These are phyloP conservation scores for Pterocarpus santalinus DNA, from an alignment of 306 rosid species.

Conservation along the genomic window DNA sequence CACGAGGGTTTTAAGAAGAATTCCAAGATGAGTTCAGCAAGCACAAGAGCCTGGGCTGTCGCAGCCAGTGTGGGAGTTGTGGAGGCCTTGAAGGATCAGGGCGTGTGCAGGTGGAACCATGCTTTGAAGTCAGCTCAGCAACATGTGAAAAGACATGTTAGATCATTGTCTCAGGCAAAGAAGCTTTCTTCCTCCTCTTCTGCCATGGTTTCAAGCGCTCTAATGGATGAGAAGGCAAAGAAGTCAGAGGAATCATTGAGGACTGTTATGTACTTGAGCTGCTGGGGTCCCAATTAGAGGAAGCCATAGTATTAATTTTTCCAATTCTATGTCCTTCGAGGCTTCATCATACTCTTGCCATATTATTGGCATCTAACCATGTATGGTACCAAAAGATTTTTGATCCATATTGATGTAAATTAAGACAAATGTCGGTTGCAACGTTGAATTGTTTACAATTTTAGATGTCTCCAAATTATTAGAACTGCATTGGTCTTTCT, in stretches of 20 bases:
- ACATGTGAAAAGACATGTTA: no score
- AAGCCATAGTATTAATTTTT: not conserved
- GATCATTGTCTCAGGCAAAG: conserved; percentile 55
- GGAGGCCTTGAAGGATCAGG: conserved; percentile 41
- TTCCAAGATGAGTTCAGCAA: conserved; percentile 48
- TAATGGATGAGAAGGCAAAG: conserved; percentile 47
- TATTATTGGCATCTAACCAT: no score
- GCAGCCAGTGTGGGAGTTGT: conserved; percentile 56
- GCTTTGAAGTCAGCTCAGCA: no score
- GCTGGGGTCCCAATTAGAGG: conserved; percentile 58
- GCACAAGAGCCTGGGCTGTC: conserved; percentile 45
- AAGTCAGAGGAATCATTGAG: conserved; percentile 42
- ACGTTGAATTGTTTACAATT: no score
- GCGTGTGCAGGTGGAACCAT: no score
- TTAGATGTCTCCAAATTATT: no score
- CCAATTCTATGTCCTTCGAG: not conserved
- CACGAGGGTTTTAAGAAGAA: not conserved
- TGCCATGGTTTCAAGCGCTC: conserved; percentile 42
- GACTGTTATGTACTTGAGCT: conserved; percentile 76
- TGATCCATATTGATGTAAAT: not conserved
- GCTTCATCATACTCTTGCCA: no score
- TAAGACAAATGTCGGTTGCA: not conserved
- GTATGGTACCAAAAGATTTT: not conserved
- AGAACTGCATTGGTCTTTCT: no score
- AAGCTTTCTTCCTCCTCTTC: conserved; percentile 59